phyloP scores from a whole-genome alignment of 257 asterid genomes.

The Nyctanthes arbortristis region DNA sequence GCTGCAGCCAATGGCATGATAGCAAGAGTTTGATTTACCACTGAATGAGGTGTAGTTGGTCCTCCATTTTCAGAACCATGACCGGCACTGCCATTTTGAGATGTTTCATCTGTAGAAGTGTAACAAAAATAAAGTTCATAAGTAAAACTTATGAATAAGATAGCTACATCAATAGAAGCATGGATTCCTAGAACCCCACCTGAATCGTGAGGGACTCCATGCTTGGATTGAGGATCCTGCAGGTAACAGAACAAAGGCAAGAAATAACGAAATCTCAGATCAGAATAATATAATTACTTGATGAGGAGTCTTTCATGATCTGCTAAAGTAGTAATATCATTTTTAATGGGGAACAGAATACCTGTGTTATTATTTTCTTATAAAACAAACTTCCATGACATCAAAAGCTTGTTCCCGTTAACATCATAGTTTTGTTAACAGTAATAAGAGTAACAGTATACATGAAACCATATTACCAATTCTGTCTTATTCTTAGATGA shows the following conservation, averaged over 20 bases:
- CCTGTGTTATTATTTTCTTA: not conserved
- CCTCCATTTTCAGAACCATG: slow-evolving; percentile 73
- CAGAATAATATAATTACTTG: not conserved
- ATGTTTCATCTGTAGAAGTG: slow-evolving; percentile 56
- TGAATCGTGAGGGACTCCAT: slow-evolving; percentile 55
- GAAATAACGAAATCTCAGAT: slow-evolving; percentile 16
- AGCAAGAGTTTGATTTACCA: slow-evolving; percentile 42
- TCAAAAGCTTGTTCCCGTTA: not conserved
- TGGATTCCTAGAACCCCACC: slow-evolving; percentile 35
- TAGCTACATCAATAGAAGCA: slow-evolving; percentile 8
- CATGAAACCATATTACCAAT: not conserved
- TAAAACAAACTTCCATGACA: not conserved
- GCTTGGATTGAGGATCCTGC: slow-evolving; percentile 59
- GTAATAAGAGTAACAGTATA: not conserved
- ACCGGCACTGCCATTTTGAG: slow-evolving; percentile 62
- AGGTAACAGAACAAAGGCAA: slow-evolving; percentile 20
- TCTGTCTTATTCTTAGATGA: not conserved
- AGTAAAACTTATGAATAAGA: slow-evolving; percentile 25
- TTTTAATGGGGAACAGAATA: not conserved
- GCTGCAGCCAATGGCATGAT: slow-evolving; percentile 44
- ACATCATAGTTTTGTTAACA: not conserved
- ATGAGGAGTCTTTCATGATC: not conserved
- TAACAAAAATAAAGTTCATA: slow-evolving; percentile 19
- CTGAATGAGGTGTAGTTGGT: slow-evolving; percentile 38
- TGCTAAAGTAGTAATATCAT: not conserved